Percentiles rank a stretch among this genome's conserved stretches.
Evolutionary conservation across 23 red algal species (phyloP).

Genomic region (Pyropia haitanensis): DNA sequence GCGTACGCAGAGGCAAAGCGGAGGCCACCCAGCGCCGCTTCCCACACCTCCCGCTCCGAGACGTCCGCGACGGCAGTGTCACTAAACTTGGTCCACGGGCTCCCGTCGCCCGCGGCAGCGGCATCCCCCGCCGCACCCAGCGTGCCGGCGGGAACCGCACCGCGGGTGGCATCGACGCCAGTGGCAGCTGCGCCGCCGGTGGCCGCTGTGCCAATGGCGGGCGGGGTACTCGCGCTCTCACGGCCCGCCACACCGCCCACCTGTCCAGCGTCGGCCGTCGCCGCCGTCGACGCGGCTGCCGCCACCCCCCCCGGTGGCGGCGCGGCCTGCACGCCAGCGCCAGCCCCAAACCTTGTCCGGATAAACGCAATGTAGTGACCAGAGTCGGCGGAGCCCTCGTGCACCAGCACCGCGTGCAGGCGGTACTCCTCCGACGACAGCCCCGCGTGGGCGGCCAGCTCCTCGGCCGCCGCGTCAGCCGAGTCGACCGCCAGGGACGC

Average conservation of each 20-base stretch:
- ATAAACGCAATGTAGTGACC: constrained; percentile 96
- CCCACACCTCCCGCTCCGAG: constrained; percentile 57
- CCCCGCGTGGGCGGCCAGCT: constrained; percentile 20
- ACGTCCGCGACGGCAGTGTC: constrained; percentile 55
- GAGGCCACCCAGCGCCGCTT: constrained; percentile 46
- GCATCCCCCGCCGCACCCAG: background rate
- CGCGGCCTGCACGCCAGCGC: too few relatives aligned
- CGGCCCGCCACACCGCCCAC: too few relatives aligned
- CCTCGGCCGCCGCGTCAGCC: constrained; percentile 17
- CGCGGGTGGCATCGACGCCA: background rate
- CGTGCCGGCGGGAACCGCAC: too few relatives aligned
- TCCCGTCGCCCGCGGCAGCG: background rate
- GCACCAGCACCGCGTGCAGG: constrained; percentile 88
- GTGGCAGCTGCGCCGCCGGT: too few relatives aligned
- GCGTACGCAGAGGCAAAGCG: constrained; percentile 73
- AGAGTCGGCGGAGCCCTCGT: constrained; percentile 67
- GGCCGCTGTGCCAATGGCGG: too few relatives aligned
- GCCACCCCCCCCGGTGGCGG: too few relatives aligned
- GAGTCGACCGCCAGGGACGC: constrained; percentile 20
- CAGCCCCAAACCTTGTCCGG: constrained; percentile 19
- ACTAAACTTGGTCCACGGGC: constrained; percentile 67
- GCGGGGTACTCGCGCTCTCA: too few relatives aligned
- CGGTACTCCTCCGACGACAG: constrained; percentile 42
- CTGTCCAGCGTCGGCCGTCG: too few relatives aligned
- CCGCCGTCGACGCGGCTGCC: too few relatives aligned